A percentile compares a stretch with the other conserved stretches of the same genome.
phyloP scores from a whole-genome alignment of 345 rosid genomes.

The Citrus australasica region DNA sequence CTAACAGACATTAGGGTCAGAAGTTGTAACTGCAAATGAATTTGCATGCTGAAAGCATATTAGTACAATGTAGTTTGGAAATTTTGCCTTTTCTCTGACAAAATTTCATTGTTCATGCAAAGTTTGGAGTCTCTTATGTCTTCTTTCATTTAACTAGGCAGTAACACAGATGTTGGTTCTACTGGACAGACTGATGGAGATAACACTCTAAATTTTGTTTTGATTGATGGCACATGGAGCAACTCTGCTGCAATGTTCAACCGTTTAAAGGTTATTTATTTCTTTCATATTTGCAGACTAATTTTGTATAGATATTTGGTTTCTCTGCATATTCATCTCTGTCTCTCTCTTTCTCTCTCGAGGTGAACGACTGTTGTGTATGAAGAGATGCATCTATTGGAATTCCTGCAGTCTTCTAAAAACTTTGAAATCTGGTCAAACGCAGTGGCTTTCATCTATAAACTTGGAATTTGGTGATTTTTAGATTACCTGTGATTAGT shows the following conservation, averaged over 20 bases:
- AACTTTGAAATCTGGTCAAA: background rate
- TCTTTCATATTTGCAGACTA: background rate
- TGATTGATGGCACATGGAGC: constrained; percentile 98
- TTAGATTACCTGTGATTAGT: background rate
- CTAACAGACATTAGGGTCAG: background rate
- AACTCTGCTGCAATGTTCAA: constrained; percentile 94
- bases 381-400: background rate
- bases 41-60: background rate
- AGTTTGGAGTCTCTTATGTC: constrained; percentile 5
- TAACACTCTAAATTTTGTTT: constrained; percentile 55
- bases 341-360: background rate
- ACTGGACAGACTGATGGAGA: constrained; percentile 43
- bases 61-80: background rate
- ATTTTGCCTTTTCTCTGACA: background rate
- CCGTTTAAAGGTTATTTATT: constrained; percentile 67
- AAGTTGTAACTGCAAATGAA: background rate
- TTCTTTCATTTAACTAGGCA: constrained; percentile 15
- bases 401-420: background rate
- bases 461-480: background rate
- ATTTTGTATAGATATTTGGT: background rate
- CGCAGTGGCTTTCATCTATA: background rate
- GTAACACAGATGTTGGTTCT: constrained; percentile 23
- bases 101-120: background rate
- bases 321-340: background rate
- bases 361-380: background rate